These are phyloP conservation scores for Oryza rufipogon DNA, from an alignment of 176 grass and related monocot genomes.

Conservation along the genomic window DNA sequence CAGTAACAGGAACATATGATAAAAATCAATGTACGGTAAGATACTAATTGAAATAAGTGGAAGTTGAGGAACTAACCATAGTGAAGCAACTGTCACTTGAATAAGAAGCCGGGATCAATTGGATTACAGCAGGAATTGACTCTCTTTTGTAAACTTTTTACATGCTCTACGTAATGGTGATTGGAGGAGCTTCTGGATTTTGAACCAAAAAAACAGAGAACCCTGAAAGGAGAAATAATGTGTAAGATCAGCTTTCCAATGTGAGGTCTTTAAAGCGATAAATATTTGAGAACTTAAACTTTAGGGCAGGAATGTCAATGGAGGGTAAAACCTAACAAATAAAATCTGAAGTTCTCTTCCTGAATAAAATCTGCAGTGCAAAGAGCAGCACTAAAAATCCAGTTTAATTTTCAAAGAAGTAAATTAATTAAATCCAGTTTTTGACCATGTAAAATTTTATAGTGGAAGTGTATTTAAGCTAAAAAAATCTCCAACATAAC, in stretches of 20 bases:
- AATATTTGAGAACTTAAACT: not conserved
- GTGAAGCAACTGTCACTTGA: not conserved
- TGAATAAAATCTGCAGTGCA: not conserved
- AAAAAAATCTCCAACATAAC: not conserved
- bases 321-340: not conserved
- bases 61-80: slow-evolving; percentile 17
- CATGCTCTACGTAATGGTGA: not conserved
- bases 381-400: not conserved
- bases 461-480: not conserved
- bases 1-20: not conserved
- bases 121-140: not conserved
- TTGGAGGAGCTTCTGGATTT: not conserved
- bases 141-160: not conserved
- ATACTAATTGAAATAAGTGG: not conserved
- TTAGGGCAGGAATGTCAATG: slow-evolving; percentile 10
- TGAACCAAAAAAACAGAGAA: not conserved
- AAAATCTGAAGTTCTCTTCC: not conserved
- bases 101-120: not conserved
- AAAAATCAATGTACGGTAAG: not conserved
- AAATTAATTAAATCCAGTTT: not conserved
- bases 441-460: not conserved
- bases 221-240: slow-evolving; percentile 26
- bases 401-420: not conserved
- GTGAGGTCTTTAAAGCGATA: not conserved
- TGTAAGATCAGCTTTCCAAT: not conserved